Percentiles rank a stretch among this genome's conserved stretches.
Evolutionary conservation across 148 eudicot species (phyloP).

Genomic region (Bassia scoparia): DNA sequence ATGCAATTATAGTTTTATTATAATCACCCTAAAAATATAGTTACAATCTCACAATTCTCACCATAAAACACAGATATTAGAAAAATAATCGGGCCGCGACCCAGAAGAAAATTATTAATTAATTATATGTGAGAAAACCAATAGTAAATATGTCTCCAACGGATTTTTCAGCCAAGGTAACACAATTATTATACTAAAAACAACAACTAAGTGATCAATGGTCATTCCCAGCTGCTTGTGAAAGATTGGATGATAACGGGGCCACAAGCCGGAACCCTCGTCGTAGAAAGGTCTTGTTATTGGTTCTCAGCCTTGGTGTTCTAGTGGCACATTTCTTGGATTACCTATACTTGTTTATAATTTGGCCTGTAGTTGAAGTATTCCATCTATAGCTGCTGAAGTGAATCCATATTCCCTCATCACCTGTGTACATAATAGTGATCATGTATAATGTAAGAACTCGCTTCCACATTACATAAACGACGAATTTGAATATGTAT

Average conservation of each 20-base stretch:
- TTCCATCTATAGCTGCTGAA: constrained; percentile 81
- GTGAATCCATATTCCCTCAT: constrained; percentile 75
- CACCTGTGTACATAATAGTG: constrained; percentile 37
- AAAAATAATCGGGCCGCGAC: background rate
- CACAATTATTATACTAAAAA: constrained; percentile 72
- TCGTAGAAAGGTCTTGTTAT: constrained; percentile 72
- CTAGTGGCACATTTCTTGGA: constrained; percentile 92
- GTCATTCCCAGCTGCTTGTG: constrained; percentile 97
- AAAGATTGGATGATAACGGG: constrained; percentile 90
- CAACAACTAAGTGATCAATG: constrained; percentile 92
- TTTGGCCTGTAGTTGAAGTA: constrained; percentile 72
- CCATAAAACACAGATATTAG: background rate
- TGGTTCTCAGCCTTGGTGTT: constrained; percentile 70
- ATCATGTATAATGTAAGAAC: no score
- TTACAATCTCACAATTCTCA: background rate
- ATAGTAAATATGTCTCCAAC: constrained; percentile 73
- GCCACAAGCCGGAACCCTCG: constrained; percentile 78
- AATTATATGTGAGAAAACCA: background rate
- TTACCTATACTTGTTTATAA: constrained; percentile 75
- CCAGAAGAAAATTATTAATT: background rate
- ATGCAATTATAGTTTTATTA: no score
- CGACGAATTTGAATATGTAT: no score
- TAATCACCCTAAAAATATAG: no score
- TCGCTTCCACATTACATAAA: no score
- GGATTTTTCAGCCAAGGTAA: constrained; percentile 83